These are phyloP conservation scores for Candida sp. DNA, from an alignment of 1,139 yeast genomes.

Conservation along the genomic window DNA sequence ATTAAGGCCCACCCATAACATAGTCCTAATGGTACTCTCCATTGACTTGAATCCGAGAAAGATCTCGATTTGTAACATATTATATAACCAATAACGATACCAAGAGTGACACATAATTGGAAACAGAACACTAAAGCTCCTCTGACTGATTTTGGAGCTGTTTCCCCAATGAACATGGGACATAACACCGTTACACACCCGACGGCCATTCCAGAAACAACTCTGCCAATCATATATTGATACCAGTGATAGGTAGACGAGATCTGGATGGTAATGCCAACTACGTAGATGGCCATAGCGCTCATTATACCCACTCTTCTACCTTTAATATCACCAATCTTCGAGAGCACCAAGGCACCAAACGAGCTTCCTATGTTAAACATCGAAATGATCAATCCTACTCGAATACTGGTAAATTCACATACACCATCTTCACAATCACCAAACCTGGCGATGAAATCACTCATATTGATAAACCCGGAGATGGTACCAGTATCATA, in stretches of 20 bases:
- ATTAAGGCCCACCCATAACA: slow-evolving; percentile 56
- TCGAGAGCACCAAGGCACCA: slow-evolving; percentile 63
- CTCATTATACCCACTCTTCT: slow-evolving; percentile 48
- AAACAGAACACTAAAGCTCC: slow-evolving; percentile 71
- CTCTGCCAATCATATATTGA: slow-evolving; percentile 57
- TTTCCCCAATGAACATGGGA: slow-evolving; percentile 69
- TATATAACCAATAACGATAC: slow-evolving; percentile 65
- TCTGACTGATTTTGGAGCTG: slow-evolving; percentile 65
- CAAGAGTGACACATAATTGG: slow-evolving; percentile 68
- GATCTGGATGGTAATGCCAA: slow-evolving; percentile 49
- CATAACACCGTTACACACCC: slow-evolving; percentile 65
- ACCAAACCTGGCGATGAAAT: slow-evolving; percentile 49
- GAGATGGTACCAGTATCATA: slow-evolving; percentile 74
- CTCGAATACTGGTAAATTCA: slow-evolving; percentile 37
- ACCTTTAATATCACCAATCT: slow-evolving; percentile 51
- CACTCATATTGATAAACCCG: slow-evolving; percentile 58
- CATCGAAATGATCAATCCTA: slow-evolving; percentile 59
- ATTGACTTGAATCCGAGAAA: slow-evolving; percentile 52
- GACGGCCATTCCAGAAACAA: slow-evolving; percentile 68
- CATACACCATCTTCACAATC: slow-evolving; percentile 20
- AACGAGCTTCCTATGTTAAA: slow-evolving; percentile 71
- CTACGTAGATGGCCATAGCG: slow-evolving; percentile 43
- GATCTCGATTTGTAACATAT: slow-evolving; percentile 62
- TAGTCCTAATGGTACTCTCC: slow-evolving; percentile 63
- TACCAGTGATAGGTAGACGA: slow-evolving; percentile 40